Percentiles rank a stretch among this genome's conserved stretches.
Evolutionary conservation across 1,284 basidiomycete genomes (phyloP).

Genomic region (Malassezia pachydermatis): DNA sequence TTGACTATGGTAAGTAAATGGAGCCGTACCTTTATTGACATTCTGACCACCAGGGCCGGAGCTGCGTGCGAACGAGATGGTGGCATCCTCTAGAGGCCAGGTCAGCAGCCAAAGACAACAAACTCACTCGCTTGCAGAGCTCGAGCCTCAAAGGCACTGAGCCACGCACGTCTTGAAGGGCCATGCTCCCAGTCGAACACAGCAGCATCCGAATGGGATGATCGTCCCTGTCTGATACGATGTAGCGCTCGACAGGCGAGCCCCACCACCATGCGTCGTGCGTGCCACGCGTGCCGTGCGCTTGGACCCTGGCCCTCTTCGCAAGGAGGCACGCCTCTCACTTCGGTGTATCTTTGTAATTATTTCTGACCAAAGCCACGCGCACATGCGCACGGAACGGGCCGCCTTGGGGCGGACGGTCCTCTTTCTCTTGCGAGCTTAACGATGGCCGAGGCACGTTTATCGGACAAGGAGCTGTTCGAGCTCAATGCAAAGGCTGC

Average conservation of each 20-base stretch:
- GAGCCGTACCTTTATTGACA: slow-evolving; percentile 18
- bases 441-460: slow-evolving; percentile 46
- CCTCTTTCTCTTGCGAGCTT: slow-evolving; percentile 1
- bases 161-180: slow-evolving; percentile 2
- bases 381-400: slow-evolving; percentile 17
- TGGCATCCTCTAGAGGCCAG: slow-evolving; percentile 10
- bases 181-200: slow-evolving; percentile 2
- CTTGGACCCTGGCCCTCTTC: no score
- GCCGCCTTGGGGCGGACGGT: background rate
- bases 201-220: no score
- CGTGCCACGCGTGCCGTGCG: no score
- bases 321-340: no score
- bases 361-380: slow-evolving; percentile 17
- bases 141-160: slow-evolving; percentile 4
- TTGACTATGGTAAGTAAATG: slow-evolving; percentile 1
- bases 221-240: no score
- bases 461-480: slow-evolving; percentile 62
- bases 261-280: no score
- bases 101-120: background rate
- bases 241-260: no score
- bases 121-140: background rate
- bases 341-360: slow-evolving; percentile 6
- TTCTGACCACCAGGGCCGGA: slow-evolving; percentile 22
- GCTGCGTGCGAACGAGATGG: slow-evolving; percentile 15
- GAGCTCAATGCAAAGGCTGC: slow-evolving; percentile 77